A percentile compares a stretch with the other conserved stretches of the same genome.
phyloP scores from a whole-genome alignment of 1,284 basidiomycete genomes.

The Cutaneotrichosporon mucoides region DNA sequence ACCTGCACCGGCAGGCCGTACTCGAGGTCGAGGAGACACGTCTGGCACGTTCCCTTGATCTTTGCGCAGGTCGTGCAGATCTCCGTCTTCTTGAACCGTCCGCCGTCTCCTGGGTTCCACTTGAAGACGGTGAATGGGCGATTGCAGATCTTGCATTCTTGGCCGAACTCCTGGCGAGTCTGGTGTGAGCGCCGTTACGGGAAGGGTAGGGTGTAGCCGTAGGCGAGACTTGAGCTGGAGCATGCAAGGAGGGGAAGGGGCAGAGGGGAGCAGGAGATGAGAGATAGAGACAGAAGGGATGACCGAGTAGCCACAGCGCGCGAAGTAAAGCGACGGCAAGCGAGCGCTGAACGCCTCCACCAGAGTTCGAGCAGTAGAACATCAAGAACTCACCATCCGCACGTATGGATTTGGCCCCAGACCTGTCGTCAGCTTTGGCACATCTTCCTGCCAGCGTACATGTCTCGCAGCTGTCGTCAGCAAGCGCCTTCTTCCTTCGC shows the following conservation, averaged over 20 bases:
- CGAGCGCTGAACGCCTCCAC: too few species aligned
- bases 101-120: conserved; percentile 92
- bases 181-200: conserved; percentile 28
- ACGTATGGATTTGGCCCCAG: conserved; percentile 83
- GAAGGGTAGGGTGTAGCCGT: not conserved
- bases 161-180: conserved; percentile 95
- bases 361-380: not conserved
- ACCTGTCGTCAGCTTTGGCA: conserved; percentile 52
- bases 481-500: not conserved
- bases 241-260: conserved; percentile 1
- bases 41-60: conserved; percentile 98
- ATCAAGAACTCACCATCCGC: conserved; percentile 64
- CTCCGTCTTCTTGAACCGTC: conserved; percentile 95
- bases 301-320: too few species aligned
- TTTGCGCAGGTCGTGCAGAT: conserved; percentile 98
- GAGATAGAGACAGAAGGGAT: not conserved
- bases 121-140: conserved; percentile 95
- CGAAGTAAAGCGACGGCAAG: too few species aligned
- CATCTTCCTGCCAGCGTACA: conserved; percentile 57
- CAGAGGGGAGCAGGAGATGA: conserved; percentile 19
- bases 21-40: conserved; percentile 91
- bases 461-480: conserved; percentile 62
- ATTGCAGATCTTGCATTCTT: conserved; percentile 84
- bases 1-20: conserved; percentile 97
- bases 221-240: conserved; percentile 30